Evolutionary conservation across 2,329 filamentous ascomycete genomes (phyloP), one percentile per base, ranked within the genome.

Genomic region (Tolypocladium capitatum): DNA sequence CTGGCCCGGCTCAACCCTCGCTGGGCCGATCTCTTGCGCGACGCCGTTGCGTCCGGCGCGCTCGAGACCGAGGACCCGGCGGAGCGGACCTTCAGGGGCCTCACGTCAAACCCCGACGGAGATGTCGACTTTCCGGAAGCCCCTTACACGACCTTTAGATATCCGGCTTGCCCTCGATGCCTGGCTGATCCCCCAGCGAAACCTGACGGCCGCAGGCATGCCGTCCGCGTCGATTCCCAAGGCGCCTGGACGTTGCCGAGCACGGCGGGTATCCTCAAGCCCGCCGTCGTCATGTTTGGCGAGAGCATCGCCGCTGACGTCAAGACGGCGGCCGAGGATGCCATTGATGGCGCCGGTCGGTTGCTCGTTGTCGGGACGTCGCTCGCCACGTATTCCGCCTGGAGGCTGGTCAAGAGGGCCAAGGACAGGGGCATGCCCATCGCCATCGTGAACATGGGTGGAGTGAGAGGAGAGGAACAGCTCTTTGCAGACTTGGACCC

Each of bases 271-370:
- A 80, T 97, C 34, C 64, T 98, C 48, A 97, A 97, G 61, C 92
- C 92, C 4, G 86, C 86, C 1, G 90, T 98, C 2, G 82, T 90
- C 57, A 96, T 97, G 88, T 97, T 97, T 63, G 92, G 92, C 16
- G 92, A 97, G 66, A 90, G 80, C 50, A 94, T 97, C 45, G 71
- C 78, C 0, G 64, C 68, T 1, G 58, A 67, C 1, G 81, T 90
- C 33, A 96, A 94, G 63, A 64, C 69, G 1, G 81, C 80, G 0
- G 91, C 90, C 1, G 90, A 97, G 60, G 68, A 79, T 28, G 84
- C 85, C 13, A 80, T 97, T 45, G 86, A 96, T 58, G 74, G 75
- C 28, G 85, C 88, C 1, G 81, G 80, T 6, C 78, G 80, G 50
- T 66, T 97, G 33, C 70, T 97, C 21, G 76, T 97, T 9, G 64